Evolutionary conservation across 1,139 yeast genomes (phyloP).

Genomic region (Yamadazyma diospyri): DNA sequence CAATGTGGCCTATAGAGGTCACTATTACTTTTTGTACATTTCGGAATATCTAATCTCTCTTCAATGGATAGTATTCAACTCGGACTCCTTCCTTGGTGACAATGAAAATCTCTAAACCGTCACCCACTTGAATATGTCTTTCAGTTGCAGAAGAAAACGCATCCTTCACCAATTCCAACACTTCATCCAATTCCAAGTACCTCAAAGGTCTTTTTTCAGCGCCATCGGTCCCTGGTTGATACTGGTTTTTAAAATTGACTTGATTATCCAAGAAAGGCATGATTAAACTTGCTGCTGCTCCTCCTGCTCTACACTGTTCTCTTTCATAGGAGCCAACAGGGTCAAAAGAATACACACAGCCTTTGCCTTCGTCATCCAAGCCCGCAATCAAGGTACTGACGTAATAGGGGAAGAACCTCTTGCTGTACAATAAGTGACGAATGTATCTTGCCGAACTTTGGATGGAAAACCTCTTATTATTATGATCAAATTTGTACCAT

Average conservation of each 20-base stretch:
- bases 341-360: conserved; percentile 93
- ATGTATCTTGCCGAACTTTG: conserved; percentile 84
- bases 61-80: conserved; percentile 78
- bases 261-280: conserved; percentile 98
- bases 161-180: conserved; percentile 80
- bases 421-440: conserved; percentile 87
- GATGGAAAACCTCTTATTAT: conserved; percentile 63
- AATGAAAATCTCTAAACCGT: conserved; percentile 84
- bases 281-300: conserved; percentile 92
- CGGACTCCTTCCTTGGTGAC: conserved; percentile 92
- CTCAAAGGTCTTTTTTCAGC: conserved; percentile 56
- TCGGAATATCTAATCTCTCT: conserved; percentile 83
- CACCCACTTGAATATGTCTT: conserved; percentile 98
- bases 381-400: conserved; percentile 95
- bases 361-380: conserved; percentile 88
- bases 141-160: conserved; percentile 96
- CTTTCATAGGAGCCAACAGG: conserved; percentile 98
- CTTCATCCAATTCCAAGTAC: conserved; percentile 77
- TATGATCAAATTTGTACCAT: conserved; percentile 92
- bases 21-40: not conserved
- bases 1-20: too few species aligned
- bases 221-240: conserved; percentile 73
- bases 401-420: conserved; percentile 95
- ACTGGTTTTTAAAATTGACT: conserved; percentile 91
- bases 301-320: conserved; percentile 97